These are phyloP conservation scores for Gryganskiella cystojenkinii DNA, from an alignment of 192 early-diverging fungal species.

Conservation along the genomic window DNA sequence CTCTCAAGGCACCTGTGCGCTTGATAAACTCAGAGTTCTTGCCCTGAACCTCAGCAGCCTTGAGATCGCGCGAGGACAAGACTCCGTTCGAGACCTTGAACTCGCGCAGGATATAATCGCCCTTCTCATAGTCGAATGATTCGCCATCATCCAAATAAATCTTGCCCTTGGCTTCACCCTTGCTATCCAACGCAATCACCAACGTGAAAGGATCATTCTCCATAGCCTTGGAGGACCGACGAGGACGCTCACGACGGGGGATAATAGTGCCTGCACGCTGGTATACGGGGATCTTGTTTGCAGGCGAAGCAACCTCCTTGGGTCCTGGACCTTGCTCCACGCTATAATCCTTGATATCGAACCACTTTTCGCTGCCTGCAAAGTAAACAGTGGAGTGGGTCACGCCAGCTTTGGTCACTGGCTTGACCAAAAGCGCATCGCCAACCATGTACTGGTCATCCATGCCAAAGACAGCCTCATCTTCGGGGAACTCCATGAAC, in stretches of 20 bases:
- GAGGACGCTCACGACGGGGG: conserved; percentile 83
- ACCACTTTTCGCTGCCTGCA: conserved; percentile 74
- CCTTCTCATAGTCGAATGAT: conserved; percentile 73
- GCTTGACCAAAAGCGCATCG: conserved; percentile 76
- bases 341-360: conserved; percentile 71
- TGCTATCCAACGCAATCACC: conserved; percentile 77
- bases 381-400: conserved; percentile 76
- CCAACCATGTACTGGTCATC: conserved; percentile 95
- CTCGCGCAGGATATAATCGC: conserved; percentile 70
- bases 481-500: conserved; percentile 88
- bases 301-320: conserved; percentile 67
- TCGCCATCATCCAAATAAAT: conserved; percentile 95
- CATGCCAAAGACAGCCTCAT: conserved; percentile 80
- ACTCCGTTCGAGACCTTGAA: conserved; percentile 64
- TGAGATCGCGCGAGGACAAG: conserved; percentile 47
- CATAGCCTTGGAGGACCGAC: conserved; percentile 85
- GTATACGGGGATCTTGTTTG: conserved; percentile 87
- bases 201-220: conserved; percentile 92
- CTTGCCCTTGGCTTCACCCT: conserved; percentile 76
- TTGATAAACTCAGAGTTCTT: conserved; percentile 30
- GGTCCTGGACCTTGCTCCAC: conserved; percentile 41
- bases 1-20: conserved; percentile 35
- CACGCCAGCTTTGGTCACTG: conserved; percentile 70
- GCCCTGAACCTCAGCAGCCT: not conserved
- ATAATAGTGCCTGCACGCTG: conserved; percentile 92